Evolutionary conservation across 169 alveolate genomes (phyloP).

Genomic region (Cryptosporidium meleagridis): DNA sequence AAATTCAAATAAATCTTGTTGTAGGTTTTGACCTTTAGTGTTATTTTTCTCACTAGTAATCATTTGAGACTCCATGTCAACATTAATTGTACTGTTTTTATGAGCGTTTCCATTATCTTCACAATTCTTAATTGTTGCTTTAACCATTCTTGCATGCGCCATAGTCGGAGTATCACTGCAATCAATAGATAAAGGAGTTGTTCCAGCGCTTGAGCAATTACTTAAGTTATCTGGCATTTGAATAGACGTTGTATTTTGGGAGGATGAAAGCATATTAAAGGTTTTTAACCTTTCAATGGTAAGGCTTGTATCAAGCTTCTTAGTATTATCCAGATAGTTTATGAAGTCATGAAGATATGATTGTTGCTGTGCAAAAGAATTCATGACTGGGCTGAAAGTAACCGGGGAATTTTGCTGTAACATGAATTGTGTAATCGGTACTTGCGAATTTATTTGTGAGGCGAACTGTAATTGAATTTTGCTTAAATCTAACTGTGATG

Average conservation of each 20-base stretch:
- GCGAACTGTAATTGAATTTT: constrained; percentile 41
- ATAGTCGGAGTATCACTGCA: constrained; percentile 25
- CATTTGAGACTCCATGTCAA: background rate
- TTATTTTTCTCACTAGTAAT: background rate
- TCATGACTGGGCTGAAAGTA: constrained; percentile 7
- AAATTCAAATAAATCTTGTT: constrained; percentile 18
- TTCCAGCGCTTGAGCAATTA: constrained; percentile 49
- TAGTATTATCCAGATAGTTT: constrained; percentile 37
- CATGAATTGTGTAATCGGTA: constrained; percentile 34
- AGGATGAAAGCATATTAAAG: background rate
- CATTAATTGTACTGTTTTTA: background rate
- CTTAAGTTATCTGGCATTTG: constrained; percentile 36
- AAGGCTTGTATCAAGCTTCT: constrained; percentile 13
- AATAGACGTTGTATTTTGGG: constrained; percentile 29
- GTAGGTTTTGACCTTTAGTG: background rate
- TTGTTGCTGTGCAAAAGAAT: constrained; percentile 20
- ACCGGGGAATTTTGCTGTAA: constrained; percentile 21
- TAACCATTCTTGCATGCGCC: constrained; percentile 2
- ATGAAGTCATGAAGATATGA: constrained; percentile 51
- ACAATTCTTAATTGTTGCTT: constrained; percentile 23
- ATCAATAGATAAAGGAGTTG: constrained; percentile 63
- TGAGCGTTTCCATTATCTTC: constrained; percentile 1
- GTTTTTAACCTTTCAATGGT: constrained; percentile 8
- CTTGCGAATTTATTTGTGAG: constrained; percentile 14
- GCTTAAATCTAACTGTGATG: constrained; percentile 40